Base-by-base conservation (phyloP, 1,284 basidiomycete genomes). In the Cryptococcus deneoformans region DNA sequence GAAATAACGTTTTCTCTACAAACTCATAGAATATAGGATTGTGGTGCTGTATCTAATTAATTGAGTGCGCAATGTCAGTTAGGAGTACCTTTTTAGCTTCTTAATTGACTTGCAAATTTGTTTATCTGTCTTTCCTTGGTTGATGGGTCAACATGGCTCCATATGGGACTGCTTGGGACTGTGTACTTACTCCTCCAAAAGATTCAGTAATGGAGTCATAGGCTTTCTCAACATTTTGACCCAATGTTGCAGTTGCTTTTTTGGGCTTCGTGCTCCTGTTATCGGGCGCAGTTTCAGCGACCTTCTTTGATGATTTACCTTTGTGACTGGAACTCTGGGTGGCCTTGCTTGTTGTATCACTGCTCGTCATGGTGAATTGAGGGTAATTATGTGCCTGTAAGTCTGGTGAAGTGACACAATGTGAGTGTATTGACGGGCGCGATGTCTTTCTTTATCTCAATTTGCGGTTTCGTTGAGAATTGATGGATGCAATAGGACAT, bases 11-110 rank as follows among this genome's bases (percentile, higher is more conserved):
- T 42, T 60, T 60, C 20, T 67, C 63, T 38, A 59, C 65, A 52
- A 68, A 73, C 2, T 64, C 54, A 42, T 67, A 60, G 20, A 71
- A 61, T 2, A 64, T 59, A 2, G 71, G 69, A 42, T 68, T 68
- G 49, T 67, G 68, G 38, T 55, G 38, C 40, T 53, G 52, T 39
- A 72, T 66, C 65, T 69, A 51, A 24, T n/a, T 16, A 35, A 44
- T 14, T 11, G 24, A 20, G 7, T 36, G 10, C 9, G 35, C 8
- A 52, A 16, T 43, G n/a, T 39, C n/a, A 37, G 14, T 4, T 3
- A 10, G 43, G 35, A 16, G 2, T 3, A 36, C 11, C 12, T 36
- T 12, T 39, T 35, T 24, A 29, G 29, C 29, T 29, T 29, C 29
- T 29, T 29, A 11, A 1, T n/a, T 24, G 34, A 57, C 65, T 47